These are phyloP conservation scores for Carex myosuroides DNA, from an alignment of 176 grass and related monocot species.

Conservation along the genomic window DNA sequence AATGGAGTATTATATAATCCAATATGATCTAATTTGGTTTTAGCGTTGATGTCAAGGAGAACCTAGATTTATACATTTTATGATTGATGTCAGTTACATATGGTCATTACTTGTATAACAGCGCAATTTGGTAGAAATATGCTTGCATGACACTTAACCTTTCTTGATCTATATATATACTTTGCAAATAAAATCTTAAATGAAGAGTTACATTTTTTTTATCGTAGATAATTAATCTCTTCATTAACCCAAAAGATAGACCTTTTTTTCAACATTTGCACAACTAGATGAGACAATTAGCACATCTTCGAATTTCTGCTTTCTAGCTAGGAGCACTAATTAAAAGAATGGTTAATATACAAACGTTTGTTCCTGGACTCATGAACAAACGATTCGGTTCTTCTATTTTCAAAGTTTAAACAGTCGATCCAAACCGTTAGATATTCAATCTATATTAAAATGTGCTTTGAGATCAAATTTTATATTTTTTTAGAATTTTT, in stretches of 20 bases:
- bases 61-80: background rate
- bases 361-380: too few relatives aligned
- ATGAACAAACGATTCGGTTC: too few relatives aligned
- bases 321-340: background rate
- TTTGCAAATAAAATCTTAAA: background rate
- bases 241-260: background rate
- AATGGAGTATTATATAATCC: background rate
- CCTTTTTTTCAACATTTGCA: background rate
- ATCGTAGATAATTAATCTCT: background rate
- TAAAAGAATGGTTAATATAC: too few relatives aligned
- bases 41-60: background rate
- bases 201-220: background rate
- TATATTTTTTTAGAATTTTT: too few relatives aligned
- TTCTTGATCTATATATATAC: background rate
- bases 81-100: background rate
- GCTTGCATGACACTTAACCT: background rate
- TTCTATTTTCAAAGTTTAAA: too few relatives aligned
- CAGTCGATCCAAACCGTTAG: too few relatives aligned
- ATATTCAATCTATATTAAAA: too few relatives aligned
- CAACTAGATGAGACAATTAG: background rate
- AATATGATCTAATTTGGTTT: background rate
- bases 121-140: background rate
- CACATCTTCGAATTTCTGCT: background rate
- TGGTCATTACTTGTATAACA: background rate
- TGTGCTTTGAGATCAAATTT: too few relatives aligned